Percentiles rank a stretch among this genome's conserved stretches.
phyloP scores from a whole-genome alignment of 75 land plant species.

The Gnetum montanum region DNA sequence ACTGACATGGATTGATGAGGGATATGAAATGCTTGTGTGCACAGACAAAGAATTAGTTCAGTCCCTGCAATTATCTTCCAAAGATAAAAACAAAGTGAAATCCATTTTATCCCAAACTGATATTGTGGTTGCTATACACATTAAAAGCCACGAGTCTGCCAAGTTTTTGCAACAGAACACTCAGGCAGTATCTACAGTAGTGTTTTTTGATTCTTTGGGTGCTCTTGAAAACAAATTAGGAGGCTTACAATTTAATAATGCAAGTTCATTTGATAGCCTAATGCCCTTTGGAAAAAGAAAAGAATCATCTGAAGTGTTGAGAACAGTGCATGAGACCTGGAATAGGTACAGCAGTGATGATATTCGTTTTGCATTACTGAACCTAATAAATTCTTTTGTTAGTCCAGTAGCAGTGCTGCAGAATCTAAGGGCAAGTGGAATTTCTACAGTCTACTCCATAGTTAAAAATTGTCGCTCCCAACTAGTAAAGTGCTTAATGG shows the following conservation, averaged over 20 bases:
- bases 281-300: conserved; percentile 8
- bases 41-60: conserved; percentile 31
- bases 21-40: conserved; percentile 63
- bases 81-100: conserved; percentile 2
- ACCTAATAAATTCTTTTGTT: conserved; percentile 82
- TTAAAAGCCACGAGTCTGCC: conserved; percentile 40
- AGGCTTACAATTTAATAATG: conserved; percentile 31
- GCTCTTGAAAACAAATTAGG: conserved; percentile 52
- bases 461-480: conserved; percentile 76
- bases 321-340: conserved; percentile 78
- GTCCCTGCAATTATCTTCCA: conserved; percentile 5
- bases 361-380: conserved; percentile 66
- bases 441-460: conserved; percentile 78
- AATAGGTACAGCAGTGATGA: conserved; percentile 71
- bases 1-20: conserved; percentile 76
- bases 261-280: conserved; percentile 20
- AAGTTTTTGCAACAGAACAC: conserved; percentile 31
- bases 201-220: conserved; percentile 59
- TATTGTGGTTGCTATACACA: conserved; percentile 51
- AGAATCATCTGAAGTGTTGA: conserved; percentile 41
- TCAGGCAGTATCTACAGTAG: conserved; percentile 32
- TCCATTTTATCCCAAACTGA: conserved; percentile 18
- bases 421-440: conserved; percentile 68
- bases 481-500: conserved; percentile 66
- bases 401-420: conserved; percentile 64